These are phyloP conservation scores for Blastobotrys petasosporus DNA, from an alignment of 1,139 yeast genomes.

Conservation along the genomic window DNA sequence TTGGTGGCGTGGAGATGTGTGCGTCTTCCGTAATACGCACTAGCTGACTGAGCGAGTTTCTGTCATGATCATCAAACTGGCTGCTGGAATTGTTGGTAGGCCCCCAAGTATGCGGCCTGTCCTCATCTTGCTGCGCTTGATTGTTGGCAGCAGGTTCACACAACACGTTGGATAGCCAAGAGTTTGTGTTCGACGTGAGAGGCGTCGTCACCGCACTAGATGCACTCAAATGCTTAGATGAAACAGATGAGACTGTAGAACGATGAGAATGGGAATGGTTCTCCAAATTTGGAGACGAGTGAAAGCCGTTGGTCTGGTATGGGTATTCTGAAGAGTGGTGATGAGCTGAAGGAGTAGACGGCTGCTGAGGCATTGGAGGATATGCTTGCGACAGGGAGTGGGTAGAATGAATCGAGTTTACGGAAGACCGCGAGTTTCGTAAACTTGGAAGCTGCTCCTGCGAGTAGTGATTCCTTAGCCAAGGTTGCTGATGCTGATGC, in stretches of 20 bases:
- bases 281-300: constrained; percentile 10
- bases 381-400: constrained; percentile 14
- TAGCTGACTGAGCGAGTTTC: constrained; percentile 26
- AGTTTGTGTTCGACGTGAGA: constrained; percentile 23
- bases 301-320: constrained; percentile 4
- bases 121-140: constrained; percentile 22
- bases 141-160: constrained; percentile 18
- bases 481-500: background rate
- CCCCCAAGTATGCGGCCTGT: constrained; percentile 33
- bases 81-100: constrained; percentile 26
- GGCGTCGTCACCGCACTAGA: constrained; percentile 26
- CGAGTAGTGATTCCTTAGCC: constrained; percentile 4
- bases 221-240: constrained; percentile 21
- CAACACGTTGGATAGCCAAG: constrained; percentile 30
- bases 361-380: constrained; percentile 17
- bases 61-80: constrained; percentile 24
- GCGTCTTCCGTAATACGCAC: constrained; percentile 29
- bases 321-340: constrained; percentile 6
- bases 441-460: constrained; percentile 7
- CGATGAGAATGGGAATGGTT: constrained; percentile 15
- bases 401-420: constrained; percentile 17
- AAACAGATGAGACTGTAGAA: constrained; percentile 14
- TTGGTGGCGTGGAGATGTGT: constrained; percentile 24
- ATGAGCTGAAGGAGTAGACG: constrained; percentile 18
- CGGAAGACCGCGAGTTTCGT: background rate